phyloP scores from a whole-genome alignment of 495 filamentous ascomycete species.

The Talaromyces trachyspermus region DNA sequence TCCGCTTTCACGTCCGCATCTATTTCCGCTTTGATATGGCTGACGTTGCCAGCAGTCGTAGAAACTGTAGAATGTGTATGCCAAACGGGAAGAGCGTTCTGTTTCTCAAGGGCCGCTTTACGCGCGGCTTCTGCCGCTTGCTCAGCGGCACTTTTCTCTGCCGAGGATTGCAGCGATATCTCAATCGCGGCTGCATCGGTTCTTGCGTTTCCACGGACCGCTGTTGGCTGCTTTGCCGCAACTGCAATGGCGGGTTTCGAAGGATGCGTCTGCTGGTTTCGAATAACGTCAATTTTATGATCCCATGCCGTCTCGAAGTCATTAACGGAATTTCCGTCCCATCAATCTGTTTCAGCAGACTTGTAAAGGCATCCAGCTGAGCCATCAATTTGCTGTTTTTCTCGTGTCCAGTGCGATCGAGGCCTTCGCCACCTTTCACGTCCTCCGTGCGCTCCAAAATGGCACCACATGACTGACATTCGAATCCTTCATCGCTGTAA shows the following conservation, averaged over 20 bases:
- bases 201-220: slow-evolving; percentile 63
- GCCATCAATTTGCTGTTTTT: slow-evolving; percentile 79
- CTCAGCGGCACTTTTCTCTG: slow-evolving; percentile 69
- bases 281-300: slow-evolving; percentile 42
- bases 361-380: slow-evolving; percentile 77
- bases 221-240: slow-evolving; percentile 46
- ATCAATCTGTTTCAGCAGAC: slow-evolving; percentile 82
- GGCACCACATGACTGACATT: slow-evolving; percentile 74
- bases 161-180: slow-evolving; percentile 66
- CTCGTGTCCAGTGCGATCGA: slow-evolving; percentile 65
- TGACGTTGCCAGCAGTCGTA: slow-evolving; percentile 15
- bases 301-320: slow-evolving; percentile 73
- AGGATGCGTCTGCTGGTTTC: slow-evolving; percentile 47
- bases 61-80: slow-evolving; percentile 79
- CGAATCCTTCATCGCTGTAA: slow-evolving; percentile 57
- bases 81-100: slow-evolving; percentile 86
- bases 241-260: slow-evolving; percentile 39
- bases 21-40: slow-evolving; percentile 26
- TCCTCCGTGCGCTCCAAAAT: slow-evolving; percentile 59
- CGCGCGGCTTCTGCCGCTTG: slow-evolving; percentile 61
- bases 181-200: slow-evolving; percentile 64
- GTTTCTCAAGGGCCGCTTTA: slow-evolving; percentile 66
- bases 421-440: slow-evolving; percentile 49
- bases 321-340: slow-evolving; percentile 73
- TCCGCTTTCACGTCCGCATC: slow-evolving; percentile 35